Evolutionary conservation across 2,329 filamentous ascomycete species (phyloP), one percentile per base, ranked within the genome.

Genomic region (Neofusicoccum cordaticola): DNA sequence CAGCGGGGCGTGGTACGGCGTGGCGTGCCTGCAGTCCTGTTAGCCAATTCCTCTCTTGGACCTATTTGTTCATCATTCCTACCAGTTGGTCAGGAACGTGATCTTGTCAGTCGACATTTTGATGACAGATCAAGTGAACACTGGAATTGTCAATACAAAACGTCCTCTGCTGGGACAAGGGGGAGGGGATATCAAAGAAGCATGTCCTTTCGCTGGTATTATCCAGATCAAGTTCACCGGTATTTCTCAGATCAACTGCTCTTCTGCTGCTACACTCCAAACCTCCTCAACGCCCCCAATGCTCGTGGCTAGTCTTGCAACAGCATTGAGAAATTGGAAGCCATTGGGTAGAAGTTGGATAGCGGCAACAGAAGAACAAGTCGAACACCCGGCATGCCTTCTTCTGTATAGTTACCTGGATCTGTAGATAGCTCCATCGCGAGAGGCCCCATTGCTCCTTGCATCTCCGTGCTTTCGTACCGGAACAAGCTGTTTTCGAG

Each of bases 151-250:
- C 77, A 86, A 83, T 81, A 74, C 73, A 75, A 71, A 74, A 70
- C 70, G 69, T 65, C 69, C 64, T 63, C 65, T 51, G 63, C 62
- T 65, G 31, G 72, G 73, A 68, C 73, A 73, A 73, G 74, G 76
- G 56, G 27, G 11, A 13, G 12, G 42, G 56, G 42, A 35, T 45
- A 75, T 77, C 80, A 83, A 86, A 86, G 86, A 89, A 89, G 89
- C 89, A 91, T 88, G 86, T 91, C 87, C 89, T 91, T 91, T 88
- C 90, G 89, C 89, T 90, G 88, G 88, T 84, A 90, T 91, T 90
- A 89, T 88, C 87, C 88, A 90, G 88, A 90, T 91, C 89, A 91
- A 91, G 89, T 92, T 91, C 84, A 81, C 80, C 88, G 88, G 88
- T 90, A 88, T 90, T 80, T 90, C 88, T 90, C 87, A 90, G 87